A percentile compares a stretch with the other conserved stretches of the same genome.
These are phyloP conservation scores for Dryadomyces quercus-mongolicae DNA, from an alignment of 2,329 filamentous ascomycete species.

Conservation along the genomic window DNA sequence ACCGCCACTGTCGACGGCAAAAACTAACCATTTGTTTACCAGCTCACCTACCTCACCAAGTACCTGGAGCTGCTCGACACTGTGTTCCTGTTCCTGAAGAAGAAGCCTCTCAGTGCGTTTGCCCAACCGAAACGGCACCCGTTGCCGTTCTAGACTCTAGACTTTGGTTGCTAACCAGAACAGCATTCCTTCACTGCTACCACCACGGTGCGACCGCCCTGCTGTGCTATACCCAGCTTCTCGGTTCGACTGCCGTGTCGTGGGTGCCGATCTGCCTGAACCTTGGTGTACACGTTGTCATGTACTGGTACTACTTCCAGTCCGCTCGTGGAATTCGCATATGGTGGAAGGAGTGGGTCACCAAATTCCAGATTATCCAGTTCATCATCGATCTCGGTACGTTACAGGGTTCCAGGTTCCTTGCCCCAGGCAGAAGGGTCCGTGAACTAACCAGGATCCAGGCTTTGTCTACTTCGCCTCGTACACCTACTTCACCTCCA, in stretches of 20 bases:
- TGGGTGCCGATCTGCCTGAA: constrained; percentile 93
- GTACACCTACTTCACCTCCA: constrained; percentile 95
- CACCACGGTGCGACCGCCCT: constrained; percentile 95
- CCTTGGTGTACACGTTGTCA: constrained; percentile 88
- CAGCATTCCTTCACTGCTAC: constrained; percentile 95
- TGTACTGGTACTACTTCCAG: constrained; percentile 99
- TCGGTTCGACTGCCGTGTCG: constrained; percentile 83
- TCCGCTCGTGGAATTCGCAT: constrained; percentile 87
- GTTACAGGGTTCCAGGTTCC: constrained; percentile 18
- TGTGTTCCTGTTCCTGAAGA: constrained; percentile 95
- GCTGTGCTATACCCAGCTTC: constrained; percentile 94
- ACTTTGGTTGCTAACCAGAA: not conserved
- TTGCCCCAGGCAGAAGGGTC: not conserved
- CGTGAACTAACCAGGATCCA: constrained; percentile 20
- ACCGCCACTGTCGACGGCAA: not conserved
- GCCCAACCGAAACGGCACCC: not conserved
- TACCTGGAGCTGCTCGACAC: constrained; percentile 94
- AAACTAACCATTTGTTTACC: not conserved
- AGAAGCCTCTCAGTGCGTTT: constrained; percentile 83
- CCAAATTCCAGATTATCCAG: constrained; percentile 90
- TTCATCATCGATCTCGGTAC: constrained; percentile 93
- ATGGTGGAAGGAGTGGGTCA: constrained; percentile 99
- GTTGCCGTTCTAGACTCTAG: not conserved
- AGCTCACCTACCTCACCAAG: constrained; percentile 98
- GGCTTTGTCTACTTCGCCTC: constrained; percentile 98